These are phyloP conservation scores for Aureobasidium sp. DNA, from an alignment of 2,329 filamentous ascomycete species.

Conservation along the genomic window DNA sequence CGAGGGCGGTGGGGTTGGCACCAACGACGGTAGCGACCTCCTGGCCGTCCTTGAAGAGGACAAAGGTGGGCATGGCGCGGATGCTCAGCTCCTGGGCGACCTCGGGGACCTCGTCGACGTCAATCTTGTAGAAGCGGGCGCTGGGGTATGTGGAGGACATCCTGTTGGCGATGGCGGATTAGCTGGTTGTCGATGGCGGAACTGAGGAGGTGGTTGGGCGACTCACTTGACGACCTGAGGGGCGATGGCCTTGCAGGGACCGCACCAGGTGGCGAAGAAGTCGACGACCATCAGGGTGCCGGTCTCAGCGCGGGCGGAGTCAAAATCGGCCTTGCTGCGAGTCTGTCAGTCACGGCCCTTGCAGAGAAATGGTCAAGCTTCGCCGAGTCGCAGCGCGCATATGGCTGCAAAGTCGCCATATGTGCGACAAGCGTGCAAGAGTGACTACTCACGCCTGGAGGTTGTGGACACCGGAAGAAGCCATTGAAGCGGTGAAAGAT, in stretches of 20 bases:
- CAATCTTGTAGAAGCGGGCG: constrained; percentile 78
- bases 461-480: constrained; percentile 45
- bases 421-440: neutral
- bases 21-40: constrained; percentile 69
- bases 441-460: constrained; percentile 34
- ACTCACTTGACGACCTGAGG: constrained; percentile 63
- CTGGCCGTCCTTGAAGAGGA: constrained; percentile 73
- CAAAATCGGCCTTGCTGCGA: constrained; percentile 53
- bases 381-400: neutral
- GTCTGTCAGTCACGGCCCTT: constrained; percentile 1
- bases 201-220: neutral
- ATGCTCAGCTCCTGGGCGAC: constrained; percentile 71
- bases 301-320: constrained; percentile 44
- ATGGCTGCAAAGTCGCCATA: neutral
- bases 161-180: constrained; percentile 32
- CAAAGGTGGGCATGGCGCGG: constrained; percentile 88
- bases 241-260: constrained; percentile 86
- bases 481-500: constrained; percentile 40
- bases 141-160: constrained; percentile 53
- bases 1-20: constrained; percentile 66
- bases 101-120: constrained; percentile 75
- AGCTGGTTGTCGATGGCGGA: constrained; percentile 10
- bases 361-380: neutral
- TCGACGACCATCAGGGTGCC: constrained; percentile 69
- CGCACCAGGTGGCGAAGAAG: constrained; percentile 87